Percentiles rank a stretch among this genome's conserved stretches.
phyloP scores from a whole-genome alignment of 345 rosid species.

The rapeseed (Brassica napus) region Da-Ae NC_063451.1:37442001-37442500 shows the following conservation, averaged over 20 bases:
- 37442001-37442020: too few relatives aligned
- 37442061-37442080: constrained; percentile 63
- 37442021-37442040: too few relatives aligned
- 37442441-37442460: not conserved
- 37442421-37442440: not conserved
- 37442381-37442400: not conserved
- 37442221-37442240: constrained; percentile 71
- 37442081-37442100: constrained; percentile 82
- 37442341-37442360: constrained; percentile 7
- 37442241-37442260: constrained; percentile 18
- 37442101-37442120: constrained; percentile 90
- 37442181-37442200: constrained; percentile 51
- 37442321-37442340: not conserved
- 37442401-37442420: not conserved
- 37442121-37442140: constrained; percentile 84
- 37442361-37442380: constrained; percentile 8
- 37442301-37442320: not conserved
- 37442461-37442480: constrained; percentile 9
- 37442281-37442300: not conserved
- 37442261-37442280: not conserved
- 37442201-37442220: constrained; percentile 70
- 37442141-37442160: constrained; percentile 57
- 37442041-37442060: not conserved
- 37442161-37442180: constrained; percentile 49
- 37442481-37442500: constrained; percentile 20